These are phyloP conservation scores for Eucalyptus erythrocorys DNA, from an alignment of 345 rosid species.

Conservation along the genomic window DNA sequence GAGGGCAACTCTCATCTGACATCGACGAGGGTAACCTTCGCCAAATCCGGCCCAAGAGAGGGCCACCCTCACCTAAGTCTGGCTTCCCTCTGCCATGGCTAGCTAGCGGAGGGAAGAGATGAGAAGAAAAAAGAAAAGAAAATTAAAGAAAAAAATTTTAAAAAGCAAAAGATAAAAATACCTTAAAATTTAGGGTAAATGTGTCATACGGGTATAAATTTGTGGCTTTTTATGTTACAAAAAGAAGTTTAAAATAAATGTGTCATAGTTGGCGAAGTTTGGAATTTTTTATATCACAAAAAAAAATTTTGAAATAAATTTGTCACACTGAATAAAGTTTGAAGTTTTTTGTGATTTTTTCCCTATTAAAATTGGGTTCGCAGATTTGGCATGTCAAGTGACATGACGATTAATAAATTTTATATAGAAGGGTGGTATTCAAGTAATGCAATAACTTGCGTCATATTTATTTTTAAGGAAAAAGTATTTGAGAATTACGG, in stretches of 20 bases:
- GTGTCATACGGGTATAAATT: fast-evolving
- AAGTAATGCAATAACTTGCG: background rate
- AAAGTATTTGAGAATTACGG: background rate
- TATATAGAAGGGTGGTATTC: background rate
- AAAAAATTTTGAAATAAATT: too few relatives aligned
- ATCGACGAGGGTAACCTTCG: fast-evolving
- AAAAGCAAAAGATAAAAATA: too few relatives aligned
- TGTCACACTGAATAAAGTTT: fast-evolving
- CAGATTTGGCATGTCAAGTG: fast-evolving
- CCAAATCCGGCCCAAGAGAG: too few relatives aligned
- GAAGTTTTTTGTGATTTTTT: fast-evolving
- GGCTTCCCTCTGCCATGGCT: too few relatives aligned
- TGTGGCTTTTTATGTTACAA: too few relatives aligned
- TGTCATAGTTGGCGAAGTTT: fast-evolving
- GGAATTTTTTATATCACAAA: fast-evolving
- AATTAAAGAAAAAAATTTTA: too few relatives aligned
- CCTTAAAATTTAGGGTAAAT: too few relatives aligned
- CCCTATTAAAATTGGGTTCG: fast-evolving
- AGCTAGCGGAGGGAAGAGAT: too few relatives aligned
- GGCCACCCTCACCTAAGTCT: fast-evolving
- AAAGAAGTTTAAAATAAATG: fast-evolving
- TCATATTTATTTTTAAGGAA: background rate
- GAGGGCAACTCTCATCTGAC: fast-evolving
- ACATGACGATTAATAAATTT: background rate
- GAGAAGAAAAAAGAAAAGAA: too few relatives aligned